Base-by-base conservation (phyloP, 768 basidiomycete species). In the Boletus sp. region DNA sequence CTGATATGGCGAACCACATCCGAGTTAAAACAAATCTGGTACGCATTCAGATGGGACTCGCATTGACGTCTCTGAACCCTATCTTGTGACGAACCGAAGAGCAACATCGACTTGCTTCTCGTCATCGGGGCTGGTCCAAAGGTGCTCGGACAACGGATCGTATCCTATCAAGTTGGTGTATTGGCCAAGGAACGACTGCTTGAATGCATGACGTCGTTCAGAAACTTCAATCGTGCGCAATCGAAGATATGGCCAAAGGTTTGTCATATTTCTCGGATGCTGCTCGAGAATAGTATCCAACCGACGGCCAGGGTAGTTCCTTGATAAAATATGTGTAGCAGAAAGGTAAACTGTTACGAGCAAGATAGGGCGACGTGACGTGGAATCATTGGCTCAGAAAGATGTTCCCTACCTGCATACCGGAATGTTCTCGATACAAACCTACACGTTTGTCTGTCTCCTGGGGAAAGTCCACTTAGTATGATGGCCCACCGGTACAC, bases 211-310 rank as follows among this genome's bases (percentile, higher is more conserved):
- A 50, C 70, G 75, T 38, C 80, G 74, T 17, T 50, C 53, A 0
- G 54, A 38, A 1, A 66, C 60, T 64, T 88, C 85, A 13, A 61
- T 56, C 53, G 73, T 61, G n/a, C 88, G 80, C 21, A 72, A 62
- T 27, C 68, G 69, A 33, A 89, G 74, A 65, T 90, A 90, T 7
- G 88, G 86, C 89, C 89, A 91, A 64, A 85, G 73, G 58, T 90
- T 83, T 1, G 77, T 81, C 70, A 77, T 83, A 17, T 73, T 75
- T 21, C 54, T 68, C 15, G 78, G 67, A 59, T 80, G 70, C 11
- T 66, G 64, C 42, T 69, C 54, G 45, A 81, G 55, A 7, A 83
- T 48, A 1, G 57, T 34, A 17, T 71, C 69, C 40, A 83, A 69
- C 42, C 86, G 79, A 25, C 56, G 59, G 8, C 88, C 88, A 23